phyloP scores from a whole-genome alignment of 2,329 filamentous ascomycete genomes.

The Neonectria hederae region DNA sequence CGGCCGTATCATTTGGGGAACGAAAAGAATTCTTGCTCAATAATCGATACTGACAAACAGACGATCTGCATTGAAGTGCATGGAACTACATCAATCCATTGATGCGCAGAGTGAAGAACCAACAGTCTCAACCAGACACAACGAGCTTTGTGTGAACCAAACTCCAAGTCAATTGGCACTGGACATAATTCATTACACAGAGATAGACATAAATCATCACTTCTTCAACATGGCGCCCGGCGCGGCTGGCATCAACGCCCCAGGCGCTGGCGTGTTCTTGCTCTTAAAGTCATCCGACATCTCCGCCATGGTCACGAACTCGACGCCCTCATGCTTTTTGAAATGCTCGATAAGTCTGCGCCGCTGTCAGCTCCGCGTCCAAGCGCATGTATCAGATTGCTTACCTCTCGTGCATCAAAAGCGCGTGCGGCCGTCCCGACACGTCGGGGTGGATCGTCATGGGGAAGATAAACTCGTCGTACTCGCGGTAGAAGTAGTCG shows the following conservation, averaged over 20 bases:
- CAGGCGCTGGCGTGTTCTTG: constrained; percentile 65
- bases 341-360: constrained; percentile 69
- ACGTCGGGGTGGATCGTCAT: constrained; percentile 82
- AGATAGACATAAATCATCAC: background rate
- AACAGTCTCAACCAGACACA: background rate
- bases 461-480: constrained; percentile 80
- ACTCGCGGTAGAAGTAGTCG: constrained; percentile 79
- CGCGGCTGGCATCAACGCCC: constrained; percentile 68
- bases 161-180: background rate
- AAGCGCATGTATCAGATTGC: fast-evolving
- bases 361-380: background rate
- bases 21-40: too few relatives aligned
- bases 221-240: constrained; percentile 60
- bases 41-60: background rate
- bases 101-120: background rate
- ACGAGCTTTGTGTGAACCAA: background rate
- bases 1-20: too few relatives aligned
- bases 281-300: constrained; percentile 79
- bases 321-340: constrained; percentile 67
- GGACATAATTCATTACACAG: background rate
- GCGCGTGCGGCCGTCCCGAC: constrained; percentile 74
- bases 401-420: constrained; percentile 73
- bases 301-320: constrained; percentile 75
- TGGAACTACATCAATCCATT: background rate
- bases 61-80: background rate